Evolutionary conservation across 2,329 filamentous ascomycete genomes (phyloP), one percentile per base, ranked within the genome.

Genomic region (Venturia carpophila): DNA sequence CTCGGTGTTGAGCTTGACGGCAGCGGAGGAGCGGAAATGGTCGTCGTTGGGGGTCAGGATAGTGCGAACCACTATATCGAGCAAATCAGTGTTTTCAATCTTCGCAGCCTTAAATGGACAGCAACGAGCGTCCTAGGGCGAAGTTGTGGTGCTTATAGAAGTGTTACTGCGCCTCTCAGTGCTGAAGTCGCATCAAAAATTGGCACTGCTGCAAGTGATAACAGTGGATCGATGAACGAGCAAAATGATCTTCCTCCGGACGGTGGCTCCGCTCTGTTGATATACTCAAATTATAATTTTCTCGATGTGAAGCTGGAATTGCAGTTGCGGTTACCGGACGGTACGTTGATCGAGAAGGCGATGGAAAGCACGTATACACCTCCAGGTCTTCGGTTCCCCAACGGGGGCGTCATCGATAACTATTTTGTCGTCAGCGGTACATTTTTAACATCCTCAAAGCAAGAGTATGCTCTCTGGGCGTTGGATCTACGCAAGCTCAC

Each of bases 251-350:
- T 74, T 71, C 42, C 64, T 37, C 15, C 43, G 55, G 71, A 70
- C 24, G 77, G 75, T 24, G 83, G 82, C 19, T 81, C 83, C 7
- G 81, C 85, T 3, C 97, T 97, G 92, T 83, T 99, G 68, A 95
- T 99, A 58, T 99, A 99, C 75, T 97, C 93, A 30, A 99, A 99
- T 74, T 99, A 99, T 77, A 97, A 99, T 76, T 99, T 99, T 72
- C 76, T 99, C 65, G 93, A 99, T 71, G 94, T 99, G 69, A 97
- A 96, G 74, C 80, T 99, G 30, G 94, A 99, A 75, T 80, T 99
- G 45, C 94, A 97, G 75, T 86, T 99, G 60, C 86, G 94, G 63
- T 82, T 89, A 10, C 85, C 91, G 1, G 92, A 97, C 73, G 93
- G 94, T 39, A 87, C 86, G 0, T 79, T 99, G 64, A 84, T 86